Base-by-base conservation (phyloP, 768 basidiomycete species). In the Candolleomyces aberdarensis region DNA sequence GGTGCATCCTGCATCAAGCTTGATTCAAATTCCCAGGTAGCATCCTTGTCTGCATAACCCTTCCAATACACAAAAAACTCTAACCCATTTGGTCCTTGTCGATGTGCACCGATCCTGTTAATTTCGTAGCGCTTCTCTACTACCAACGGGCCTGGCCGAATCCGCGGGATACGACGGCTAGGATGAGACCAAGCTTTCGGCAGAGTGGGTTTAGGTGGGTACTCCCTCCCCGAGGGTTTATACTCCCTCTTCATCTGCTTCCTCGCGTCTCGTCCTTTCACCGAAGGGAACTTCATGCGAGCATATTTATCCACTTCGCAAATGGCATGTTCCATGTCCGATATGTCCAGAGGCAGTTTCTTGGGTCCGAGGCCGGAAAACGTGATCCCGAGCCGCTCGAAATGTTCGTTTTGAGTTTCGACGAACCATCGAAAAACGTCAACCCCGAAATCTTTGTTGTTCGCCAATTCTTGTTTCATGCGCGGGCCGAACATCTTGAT, bases 261-360 rank as follows among this genome's bases (percentile, higher is more conserved):
- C 48, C 82, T 76, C 48, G 67, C 36, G 22, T 26, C 44, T 40
- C 17, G 74, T 32, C 78, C 80, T 59, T 74, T 77, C 59, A 85
- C 67, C 11, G 71, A 44, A 3, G 84, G 83, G 69, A 85, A 81
- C 19, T 72, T 75, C n/a, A 74, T 74, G 50, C 90, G 86, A 46
- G 84, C 77, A 67, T 92, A 92, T 68, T 92, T 90, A 74, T 91
- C 88, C 49, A 88, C 78, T 69, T 93, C 91, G 73, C 91, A 93
- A 15, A 92, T 73, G 1, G 85, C 78, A 69, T 93, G 91, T 74
- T 93, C 91, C 57, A 92, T 76, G 69, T 93, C 91, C 41, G 85
- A 83, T 53, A 91, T 74, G 64, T 80, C 78, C 78, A 88, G 83
- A 7, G 82, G 81, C 13, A 82, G 74, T 15, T 68, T 65, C 3